Evolutionary conservation across 805 yeast genomes (phyloP).

Genomic region (Saturnispora hagleri): DNA sequence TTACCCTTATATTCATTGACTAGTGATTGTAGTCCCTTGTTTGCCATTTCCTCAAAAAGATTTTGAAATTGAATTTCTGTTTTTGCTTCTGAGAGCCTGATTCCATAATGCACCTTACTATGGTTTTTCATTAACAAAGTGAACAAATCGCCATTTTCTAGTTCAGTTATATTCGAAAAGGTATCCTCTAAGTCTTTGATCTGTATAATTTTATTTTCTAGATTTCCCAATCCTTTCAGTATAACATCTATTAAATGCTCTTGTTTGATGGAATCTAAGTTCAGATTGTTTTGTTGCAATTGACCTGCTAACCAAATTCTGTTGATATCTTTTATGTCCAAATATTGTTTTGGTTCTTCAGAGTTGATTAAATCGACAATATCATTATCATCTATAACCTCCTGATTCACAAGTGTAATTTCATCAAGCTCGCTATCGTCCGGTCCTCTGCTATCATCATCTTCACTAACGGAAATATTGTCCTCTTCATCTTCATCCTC

Average conservation of each 20-base stretch:
- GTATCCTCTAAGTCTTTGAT: conserved; percentile 42
- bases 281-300: conserved; percentile 28
- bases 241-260: conserved; percentile 33
- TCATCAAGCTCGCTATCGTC: conserved; percentile 20
- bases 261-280: conserved; percentile 31
- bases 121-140: conserved; percentile 39
- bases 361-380: conserved; percentile 13
- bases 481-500: conserved; percentile 29
- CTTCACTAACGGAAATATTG: conserved; percentile 24
- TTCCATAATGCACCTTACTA: conserved; percentile 22
- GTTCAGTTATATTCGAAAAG: conserved; percentile 44
- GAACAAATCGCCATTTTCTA: conserved; percentile 42
- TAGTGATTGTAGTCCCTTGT: conserved; percentile 32
- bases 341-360: conserved; percentile 8
- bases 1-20: conserved; percentile 33
- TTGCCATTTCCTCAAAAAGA: conserved; percentile 36
- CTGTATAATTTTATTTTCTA: conserved; percentile 21
- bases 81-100: conserved; percentile 16
- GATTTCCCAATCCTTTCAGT: conserved; percentile 31
- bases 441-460: conserved; percentile 24
- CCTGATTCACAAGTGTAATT: conserved; percentile 24
- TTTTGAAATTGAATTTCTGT: conserved; percentile 27
- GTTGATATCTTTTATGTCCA: conserved; percentile 21
- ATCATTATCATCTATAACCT: conserved; percentile 16
- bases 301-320: conserved; percentile 46